These are phyloP conservation scores for Rosa hybrid DNA, from an alignment of 331 rosid genomes.

Conservation along the genomic window DNA sequence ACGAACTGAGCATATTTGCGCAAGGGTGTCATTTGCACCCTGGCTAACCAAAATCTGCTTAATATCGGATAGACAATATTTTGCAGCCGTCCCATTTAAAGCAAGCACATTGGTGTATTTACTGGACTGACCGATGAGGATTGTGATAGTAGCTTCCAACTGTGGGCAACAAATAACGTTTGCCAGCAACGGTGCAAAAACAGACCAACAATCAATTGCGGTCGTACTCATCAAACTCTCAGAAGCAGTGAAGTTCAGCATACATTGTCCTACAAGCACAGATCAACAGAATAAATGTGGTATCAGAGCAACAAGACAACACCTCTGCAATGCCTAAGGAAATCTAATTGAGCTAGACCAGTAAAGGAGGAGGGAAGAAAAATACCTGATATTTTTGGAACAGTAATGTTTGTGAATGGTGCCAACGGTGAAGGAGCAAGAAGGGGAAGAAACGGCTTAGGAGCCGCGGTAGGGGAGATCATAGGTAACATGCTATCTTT, in stretches of 20 bases:
- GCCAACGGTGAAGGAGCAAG: constrained; percentile 90
- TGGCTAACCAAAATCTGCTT: constrained; percentile 86
- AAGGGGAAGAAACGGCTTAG: constrained; percentile 85
- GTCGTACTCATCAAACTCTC: constrained; percentile 73
- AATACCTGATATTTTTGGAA: constrained; percentile 86
- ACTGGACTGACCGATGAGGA: constrained; percentile 89
- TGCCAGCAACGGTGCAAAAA: constrained; percentile 80
- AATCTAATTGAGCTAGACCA: constrained; percentile 18
- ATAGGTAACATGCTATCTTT: constrained; percentile 50
- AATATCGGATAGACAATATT: constrained; percentile 74
- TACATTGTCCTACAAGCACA: constrained; percentile 67
- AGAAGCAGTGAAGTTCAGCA: constrained; percentile 74
- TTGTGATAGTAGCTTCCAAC: constrained; percentile 85
- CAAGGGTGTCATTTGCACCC: constrained; percentile 66
- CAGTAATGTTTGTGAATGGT: constrained; percentile 73
- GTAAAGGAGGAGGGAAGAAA: constrained; percentile 14
- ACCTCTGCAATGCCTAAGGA: background rate
- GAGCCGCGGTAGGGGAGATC: constrained; percentile 71
- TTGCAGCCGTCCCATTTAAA: constrained; percentile 62
- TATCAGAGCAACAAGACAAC: background rate
- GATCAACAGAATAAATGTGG: constrained; percentile 12
- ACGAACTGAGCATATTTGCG: constrained; percentile 63
- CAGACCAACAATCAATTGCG: constrained; percentile 81
- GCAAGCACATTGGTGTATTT: constrained; percentile 67
- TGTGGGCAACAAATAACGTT: constrained; percentile 97